Base-by-base conservation (phyloP, 768 basidiomycete genomes). In the Megacollybia marginata region DNA sequence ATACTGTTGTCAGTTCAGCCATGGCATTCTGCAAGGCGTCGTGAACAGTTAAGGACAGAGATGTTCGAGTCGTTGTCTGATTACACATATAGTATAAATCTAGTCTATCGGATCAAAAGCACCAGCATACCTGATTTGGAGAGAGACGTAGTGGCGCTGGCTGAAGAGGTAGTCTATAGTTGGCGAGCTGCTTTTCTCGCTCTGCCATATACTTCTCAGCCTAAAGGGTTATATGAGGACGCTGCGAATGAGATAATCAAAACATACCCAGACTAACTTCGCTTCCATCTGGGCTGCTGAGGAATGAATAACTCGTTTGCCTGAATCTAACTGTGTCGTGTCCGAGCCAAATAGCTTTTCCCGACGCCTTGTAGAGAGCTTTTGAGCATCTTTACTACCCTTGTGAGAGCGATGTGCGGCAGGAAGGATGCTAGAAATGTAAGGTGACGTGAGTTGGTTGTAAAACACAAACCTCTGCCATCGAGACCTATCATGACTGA, bases 381-480 rank as follows among this genome's bases (percentile, higher is more conserved):
- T 44, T 44, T 5, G 12, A 15, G 23, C 5, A 5, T 28, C 13
- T 15, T 5, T 3, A 6, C n/a, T 33, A 5, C 49, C 44, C 33
- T 50, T 50, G 33, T 44, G 44, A 18, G 31, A 18, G 15, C 31
- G 49, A 7, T 23, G 15, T 36, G 33, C 23, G 5, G 28, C 42
- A 10, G 44, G 42, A n/a, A 33, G 15, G 20, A 33, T n/a, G 12
- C 44, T 44, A 33, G n/a, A n/a, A n/a, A n/a, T 13, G 11, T 8
- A 28, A 20, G 23, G 2, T n/a, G 13, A 44, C 4, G 15, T 44
- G n/a, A 12, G 5, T 13, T n/a, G n/a, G n/a, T n/a, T n/a, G n/a
- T n/a, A n/a, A 18, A 7, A 15, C 40, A 44, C 40, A 36, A 35
- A 56, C 57, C 33, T 42, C 16, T 52, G 20, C 58, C 57, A 59